These are phyloP conservation scores for Colletotrichum sp. DNA, from an alignment of 2,329 filamentous ascomycete species.

Conservation along the genomic window DNA sequence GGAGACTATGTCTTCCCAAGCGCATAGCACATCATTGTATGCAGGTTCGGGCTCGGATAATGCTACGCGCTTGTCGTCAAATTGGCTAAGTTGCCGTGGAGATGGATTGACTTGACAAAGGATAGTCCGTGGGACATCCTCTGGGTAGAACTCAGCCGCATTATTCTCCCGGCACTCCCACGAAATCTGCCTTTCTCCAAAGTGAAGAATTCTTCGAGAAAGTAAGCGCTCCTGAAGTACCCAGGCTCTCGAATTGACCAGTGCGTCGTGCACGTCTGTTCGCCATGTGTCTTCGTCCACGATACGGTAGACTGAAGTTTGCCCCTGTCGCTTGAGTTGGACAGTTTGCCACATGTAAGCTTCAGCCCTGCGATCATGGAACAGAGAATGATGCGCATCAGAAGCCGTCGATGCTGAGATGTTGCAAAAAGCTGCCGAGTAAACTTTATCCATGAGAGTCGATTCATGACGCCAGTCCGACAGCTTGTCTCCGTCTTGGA, in stretches of 20 bases:
- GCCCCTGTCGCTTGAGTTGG: not conserved
- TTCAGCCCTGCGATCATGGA: not conserved
- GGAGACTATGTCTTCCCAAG: not conserved
- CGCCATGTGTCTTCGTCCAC: not conserved
- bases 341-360: not conserved
- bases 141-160: not conserved
- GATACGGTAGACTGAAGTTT: not conserved
- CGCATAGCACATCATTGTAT: rapidly evolving
- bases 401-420: conserved; percentile 21
- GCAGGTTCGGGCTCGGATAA: too few species aligned
- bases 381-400: not conserved
- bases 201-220: not conserved
- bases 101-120: not conserved
- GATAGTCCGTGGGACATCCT: too few species aligned
- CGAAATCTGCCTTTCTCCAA: not conserved
- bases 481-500: conserved; percentile 13
- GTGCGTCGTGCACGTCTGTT: not conserved
- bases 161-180: not conserved
- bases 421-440: conserved; percentile 24
- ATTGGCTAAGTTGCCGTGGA: not conserved
- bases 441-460: conserved; percentile 22
- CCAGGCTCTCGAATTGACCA: not conserved
- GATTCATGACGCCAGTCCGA: conserved; percentile 24
- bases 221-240: not conserved
- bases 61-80: not conserved